A percentile compares a stretch with the other conserved stretches of the same genome.
These are phyloP conservation scores for Massariosphaeria phaeospora DNA, from an alignment of 495 filamentous ascomycete species.

Conservation along the genomic window DNA sequence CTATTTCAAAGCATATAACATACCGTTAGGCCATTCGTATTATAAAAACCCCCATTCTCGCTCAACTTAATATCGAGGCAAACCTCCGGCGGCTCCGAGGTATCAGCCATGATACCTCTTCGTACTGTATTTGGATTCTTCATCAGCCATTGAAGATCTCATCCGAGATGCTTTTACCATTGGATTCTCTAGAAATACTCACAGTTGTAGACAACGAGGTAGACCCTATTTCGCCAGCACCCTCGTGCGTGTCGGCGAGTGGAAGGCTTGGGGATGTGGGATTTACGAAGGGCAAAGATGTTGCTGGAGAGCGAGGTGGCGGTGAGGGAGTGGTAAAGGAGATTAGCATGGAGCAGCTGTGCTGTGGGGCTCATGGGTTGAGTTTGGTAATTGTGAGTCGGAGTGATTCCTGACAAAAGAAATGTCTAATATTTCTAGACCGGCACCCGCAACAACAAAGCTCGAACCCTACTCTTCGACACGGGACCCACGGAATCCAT, in stretches of 20 bases:
- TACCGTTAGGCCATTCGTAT: too few species aligned
- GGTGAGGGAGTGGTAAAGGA: not conserved
- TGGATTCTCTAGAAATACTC: slow-evolving; percentile 48
- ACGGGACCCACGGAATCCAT: slow-evolving; percentile 54
- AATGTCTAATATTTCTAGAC: slow-evolving; percentile 40
- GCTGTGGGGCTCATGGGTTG: slow-evolving; percentile 57
- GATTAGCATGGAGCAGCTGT: slow-evolving; percentile 48
- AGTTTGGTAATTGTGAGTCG: slow-evolving; percentile 50
- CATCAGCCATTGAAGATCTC: too few species aligned
- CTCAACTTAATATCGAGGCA: too few species aligned
- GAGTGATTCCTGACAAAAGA: not conserved
- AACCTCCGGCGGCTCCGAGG: too few species aligned
- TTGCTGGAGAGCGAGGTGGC: slow-evolving; percentile 3
- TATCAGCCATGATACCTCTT: too few species aligned
- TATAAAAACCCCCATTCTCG: too few species aligned
- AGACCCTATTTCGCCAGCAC: slow-evolving; percentile 52
- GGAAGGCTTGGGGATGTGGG: not conserved
- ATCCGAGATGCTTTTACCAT: slow-evolving; percentile 22
- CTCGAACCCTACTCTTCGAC: slow-evolving; percentile 57
- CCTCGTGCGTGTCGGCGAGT: slow-evolving; percentile 9
- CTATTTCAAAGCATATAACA: too few species aligned
- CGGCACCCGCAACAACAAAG: slow-evolving; percentile 48
- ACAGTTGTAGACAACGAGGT: slow-evolving; percentile 56
- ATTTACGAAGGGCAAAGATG: not conserved
- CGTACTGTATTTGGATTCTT: too few species aligned